Base-by-base conservation (phyloP, 306 rosid genomes). In the Ormosia emarginata region DNA sequence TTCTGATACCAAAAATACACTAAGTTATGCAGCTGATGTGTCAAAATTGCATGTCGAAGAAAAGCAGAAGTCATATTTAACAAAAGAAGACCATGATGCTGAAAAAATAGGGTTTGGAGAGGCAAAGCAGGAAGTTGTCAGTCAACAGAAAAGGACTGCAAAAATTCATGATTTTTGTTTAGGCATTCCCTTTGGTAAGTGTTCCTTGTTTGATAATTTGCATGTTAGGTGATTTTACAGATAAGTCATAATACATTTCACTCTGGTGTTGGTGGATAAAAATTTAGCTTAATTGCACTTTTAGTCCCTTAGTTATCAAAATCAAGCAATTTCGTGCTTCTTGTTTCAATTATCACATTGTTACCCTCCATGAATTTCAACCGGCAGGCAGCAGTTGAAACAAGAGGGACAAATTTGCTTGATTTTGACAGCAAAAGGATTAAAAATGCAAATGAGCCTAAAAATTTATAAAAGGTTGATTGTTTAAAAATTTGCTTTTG, bases 131-230 rank as follows among this genome's bases (percentile, higher is more conserved):
- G 91, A 78, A 81, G 80, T 12, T 74, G 86, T 53, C 30, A 41
- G 33, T 78, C 87, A 87, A 63, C 90, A 55, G 40, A 85, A 86
- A 84, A 75, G 78, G 44, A 75, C 90, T 14, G 97, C 98, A 3
- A 93, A 90, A 86, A 87, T 95, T 75, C 99, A 95, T 86, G 99
- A 95, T 83, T 95, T 95, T 82, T 95, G 99, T 86, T 95, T 95
- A 13, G 99, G 98, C 71, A 93, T 95, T 84, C 99, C 99, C 49
- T 95, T 90, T 75, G 99, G 99, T 90, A 68, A 86, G 91, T 85
- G 72, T 79, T 73, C 58, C 74, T 46, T 18, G 63, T 44, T 67
- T 59, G 79, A 71, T 66, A 53, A 53, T 79, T 83, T 66, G 79
- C 73, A 65, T 44, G 15, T 58, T 30, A 52, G 47, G 77, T 24